Evolutionary conservation across 441 rosid species (phyloP), one percentile per base, ranked within the genome.

Genomic region (Manihot esculenta): DNA sequence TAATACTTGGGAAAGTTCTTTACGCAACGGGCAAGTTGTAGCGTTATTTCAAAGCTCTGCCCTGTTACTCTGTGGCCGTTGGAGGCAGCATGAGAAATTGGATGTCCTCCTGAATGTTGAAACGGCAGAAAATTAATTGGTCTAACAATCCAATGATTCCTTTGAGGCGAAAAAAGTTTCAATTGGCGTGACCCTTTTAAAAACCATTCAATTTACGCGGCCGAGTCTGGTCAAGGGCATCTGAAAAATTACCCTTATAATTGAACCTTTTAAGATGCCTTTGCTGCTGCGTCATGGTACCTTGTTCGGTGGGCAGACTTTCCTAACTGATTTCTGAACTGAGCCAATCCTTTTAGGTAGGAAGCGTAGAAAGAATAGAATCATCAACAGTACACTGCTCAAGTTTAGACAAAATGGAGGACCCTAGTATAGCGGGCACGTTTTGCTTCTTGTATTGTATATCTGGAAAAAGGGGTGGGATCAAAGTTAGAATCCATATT

Each of bases 381-480:
- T 62, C 30, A 35, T 51, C 27, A 18, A 5, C 5, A 18, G 35
- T 30, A 30, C 35, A 30, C 4, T 30, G 35, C 9, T 35, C 15
- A 66, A 35, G 48, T 41, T 14, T 1, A 17, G 35, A 53, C 62
- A 24, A 21, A 68, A 21, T 7, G 30, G 60, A n/a, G 38, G 58
- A 53, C 30, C 20, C 14, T 20, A 35, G 35, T 4, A 30, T 30
- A 4, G 42, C 20, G 38, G 70, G 45, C 72, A 68, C 64, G 54
- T 56, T 68, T 42, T 4, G 60, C 13, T 50, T 62, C 9, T 50
- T 62, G 61, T 12, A n/a, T n/a, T n/a, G n/a, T n/a, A n/a, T n/a
- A n/a, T n/a, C n/a, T n/a, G n/a, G n/a, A n/a, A n/a, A n/a, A n/a
- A n/a, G n/a, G n/a, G n/a, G n/a, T n/a, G n/a, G n/a, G n/a, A n/a